phyloP scores from a whole-genome alignment of 2,329 filamentous ascomycete genomes.

The Pochonia chlamydosporia region DNA sequence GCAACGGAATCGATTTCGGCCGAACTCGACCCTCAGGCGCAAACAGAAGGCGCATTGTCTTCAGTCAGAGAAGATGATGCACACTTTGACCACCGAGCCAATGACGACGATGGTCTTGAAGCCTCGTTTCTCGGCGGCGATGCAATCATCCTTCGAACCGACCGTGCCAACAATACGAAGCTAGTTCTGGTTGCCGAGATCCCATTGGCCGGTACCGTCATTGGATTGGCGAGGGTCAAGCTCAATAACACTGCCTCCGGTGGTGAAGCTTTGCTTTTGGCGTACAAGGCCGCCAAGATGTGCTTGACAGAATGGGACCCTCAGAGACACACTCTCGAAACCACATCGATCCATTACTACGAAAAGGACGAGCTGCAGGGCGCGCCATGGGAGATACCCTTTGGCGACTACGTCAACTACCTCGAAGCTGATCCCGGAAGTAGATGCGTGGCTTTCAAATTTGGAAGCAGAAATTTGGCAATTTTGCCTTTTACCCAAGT shows the following conservation, averaged over 20 bases:
- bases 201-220: slow-evolving; percentile 75
- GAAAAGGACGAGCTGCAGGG: slow-evolving; percentile 86
- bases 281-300: slow-evolving; percentile 86
- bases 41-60: slow-evolving; percentile 27
- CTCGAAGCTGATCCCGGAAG: slow-evolving; percentile 86
- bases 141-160: slow-evolving; percentile 53
- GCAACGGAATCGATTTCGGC: slow-evolving; percentile 61
- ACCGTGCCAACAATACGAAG: slow-evolving; percentile 64
- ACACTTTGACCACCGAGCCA: slow-evolving; percentile 45
- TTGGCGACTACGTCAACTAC: slow-evolving; percentile 72
- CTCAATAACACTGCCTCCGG: slow-evolving; percentile 67
- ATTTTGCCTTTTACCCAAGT: slow-evolving; percentile 87
- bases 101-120: slow-evolving; percentile 59
- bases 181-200: slow-evolving; percentile 83
- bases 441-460: slow-evolving; percentile 90
- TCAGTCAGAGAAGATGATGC: slow-evolving; percentile 32
- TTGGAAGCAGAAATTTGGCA: slow-evolving; percentile 80
- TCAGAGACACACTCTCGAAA: slow-evolving; percentile 70
- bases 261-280: slow-evolving; percentile 76
- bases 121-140: slow-evolving; percentile 62
- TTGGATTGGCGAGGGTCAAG: slow-evolving; percentile 74
- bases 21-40: slow-evolving; percentile 53
- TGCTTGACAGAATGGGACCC: slow-evolving; percentile 93
- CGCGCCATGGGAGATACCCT: slow-evolving; percentile 72
- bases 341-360: slow-evolving; percentile 95